Percentiles rank a stretch among this genome's conserved stretches.
Conservation (phyloP, 805 yeast species). For the Cyberlindnera bimundalis region DNA sequence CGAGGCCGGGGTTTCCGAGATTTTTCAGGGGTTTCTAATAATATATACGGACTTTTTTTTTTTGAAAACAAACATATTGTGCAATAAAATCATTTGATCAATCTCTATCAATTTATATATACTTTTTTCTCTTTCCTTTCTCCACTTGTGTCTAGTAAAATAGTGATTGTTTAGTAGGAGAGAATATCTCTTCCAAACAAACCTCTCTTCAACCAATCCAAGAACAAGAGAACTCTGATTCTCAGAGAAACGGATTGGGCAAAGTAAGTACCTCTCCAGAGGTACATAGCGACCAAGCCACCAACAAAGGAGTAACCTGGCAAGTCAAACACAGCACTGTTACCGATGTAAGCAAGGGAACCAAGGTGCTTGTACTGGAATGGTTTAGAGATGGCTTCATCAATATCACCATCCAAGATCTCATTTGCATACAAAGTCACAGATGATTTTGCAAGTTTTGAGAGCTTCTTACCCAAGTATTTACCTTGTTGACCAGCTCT, state of each 20-base stretch:
- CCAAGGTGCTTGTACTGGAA: slow-evolving; percentile 64
- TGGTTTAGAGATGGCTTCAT: slow-evolving; percentile 52
- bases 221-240: slow-evolving; percentile 57
- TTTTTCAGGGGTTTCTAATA: too few species aligned
- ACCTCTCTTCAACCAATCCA: slow-evolving; percentile 69
- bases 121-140: too few species aligned
- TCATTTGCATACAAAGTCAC: slow-evolving; percentile 42
- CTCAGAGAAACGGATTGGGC: slow-evolving; percentile 64
- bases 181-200: slow-evolving; percentile 49
- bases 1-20: too few species aligned
- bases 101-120: too few species aligned
- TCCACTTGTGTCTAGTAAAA: too few species aligned
- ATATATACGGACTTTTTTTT: too few species aligned
- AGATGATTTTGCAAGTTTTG: slow-evolving; percentile 46
- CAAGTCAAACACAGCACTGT: slow-evolving; percentile 66
- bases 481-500: slow-evolving; percentile 70
- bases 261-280: slow-evolving; percentile 71
- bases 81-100: too few species aligned
- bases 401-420: slow-evolving; percentile 51
- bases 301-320: slow-evolving; percentile 61
- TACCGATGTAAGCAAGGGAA: slow-evolving; percentile 65
- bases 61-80: too few species aligned
- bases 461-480: slow-evolving; percentile 58
- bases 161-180: slow-evolving; percentile 15
- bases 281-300: slow-evolving; percentile 65